These are phyloP conservation scores for Nakazawaea populi DNA, from an alignment of 805 yeast genomes.

Conservation along the genomic window DNA sequence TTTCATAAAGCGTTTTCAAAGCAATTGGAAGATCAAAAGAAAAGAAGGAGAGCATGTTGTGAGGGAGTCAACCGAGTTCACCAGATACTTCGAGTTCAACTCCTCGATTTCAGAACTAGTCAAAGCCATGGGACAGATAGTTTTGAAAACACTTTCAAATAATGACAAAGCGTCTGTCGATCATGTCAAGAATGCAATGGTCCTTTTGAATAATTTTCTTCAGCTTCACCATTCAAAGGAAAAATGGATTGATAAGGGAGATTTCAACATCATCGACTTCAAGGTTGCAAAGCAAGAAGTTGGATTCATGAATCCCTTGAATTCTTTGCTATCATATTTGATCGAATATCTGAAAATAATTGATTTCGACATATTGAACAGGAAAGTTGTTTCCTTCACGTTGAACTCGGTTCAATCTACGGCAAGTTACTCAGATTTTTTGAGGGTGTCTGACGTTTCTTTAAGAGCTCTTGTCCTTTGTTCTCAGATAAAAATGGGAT, in stretches of 20 bases:
- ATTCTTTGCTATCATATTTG: conserved; percentile 46
- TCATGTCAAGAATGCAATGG: conserved; percentile 27
- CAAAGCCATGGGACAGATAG: conserved; percentile 19
- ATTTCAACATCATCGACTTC: conserved; percentile 21
- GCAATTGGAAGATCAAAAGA: conserved; percentile 48
- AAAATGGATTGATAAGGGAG: conserved; percentile 20
- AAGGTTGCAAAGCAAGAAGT: conserved; percentile 40
- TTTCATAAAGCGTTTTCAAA: conserved; percentile 51
- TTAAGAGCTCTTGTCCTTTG: conserved; percentile 55
- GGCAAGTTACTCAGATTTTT: conserved; percentile 26
- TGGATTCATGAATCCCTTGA: conserved; percentile 56
- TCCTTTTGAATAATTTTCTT: conserved; percentile 28
- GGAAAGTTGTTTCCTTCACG: conserved; percentile 11
- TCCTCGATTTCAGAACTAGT: conserved; percentile 19
- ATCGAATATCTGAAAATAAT: conserved; percentile 27
- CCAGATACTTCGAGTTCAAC: conserved; percentile 38
- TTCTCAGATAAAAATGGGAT: conserved; percentile 56
- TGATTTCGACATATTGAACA: conserved; percentile 16
- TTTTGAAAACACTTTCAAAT: conserved; percentile 8
- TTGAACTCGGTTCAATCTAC: conserved; percentile 4
- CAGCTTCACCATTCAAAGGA: conserved; percentile 18
- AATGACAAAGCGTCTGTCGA: conserved; percentile 11
- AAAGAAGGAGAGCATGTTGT: conserved; percentile 68
- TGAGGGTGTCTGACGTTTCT: conserved; percentile 48
- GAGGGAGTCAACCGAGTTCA: conserved; percentile 45